Evolutionary conservation across 1,284 basidiomycete genomes (phyloP).

Genomic region (Anthracocystis panici-leucophaei): DNA sequence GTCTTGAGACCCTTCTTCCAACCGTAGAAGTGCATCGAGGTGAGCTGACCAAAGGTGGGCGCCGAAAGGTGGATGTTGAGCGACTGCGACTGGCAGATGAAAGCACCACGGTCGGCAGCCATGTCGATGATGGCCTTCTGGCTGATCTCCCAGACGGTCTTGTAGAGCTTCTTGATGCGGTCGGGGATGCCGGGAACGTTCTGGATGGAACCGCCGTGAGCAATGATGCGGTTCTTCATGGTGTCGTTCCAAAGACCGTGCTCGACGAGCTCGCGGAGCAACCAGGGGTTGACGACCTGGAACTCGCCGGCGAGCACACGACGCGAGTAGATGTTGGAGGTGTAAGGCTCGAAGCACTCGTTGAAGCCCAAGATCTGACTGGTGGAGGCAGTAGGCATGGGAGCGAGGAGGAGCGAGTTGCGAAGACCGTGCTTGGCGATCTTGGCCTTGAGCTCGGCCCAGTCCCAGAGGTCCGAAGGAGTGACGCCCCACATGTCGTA

Average conservation of each 20-base stretch:
- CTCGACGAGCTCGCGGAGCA: conserved; percentile 95
- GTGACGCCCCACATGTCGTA: conserved; percentile 95
- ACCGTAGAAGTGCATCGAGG: conserved; percentile 97
- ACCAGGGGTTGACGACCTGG: conserved; percentile 99
- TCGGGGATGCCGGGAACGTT: conserved; percentile 69
- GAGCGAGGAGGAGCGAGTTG: conserved; percentile 93
- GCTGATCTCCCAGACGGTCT: conserved; percentile 99
- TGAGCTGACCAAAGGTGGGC: conserved; percentile 90
- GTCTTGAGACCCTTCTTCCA: conserved; percentile 99
- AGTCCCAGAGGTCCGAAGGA: conserved; percentile 95
- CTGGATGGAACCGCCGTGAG: conserved; percentile 92
- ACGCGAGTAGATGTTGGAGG: conserved; percentile 97
- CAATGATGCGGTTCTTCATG: conserved; percentile 99
- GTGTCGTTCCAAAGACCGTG: conserved; percentile 95
- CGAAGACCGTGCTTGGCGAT: conserved; percentile 87
- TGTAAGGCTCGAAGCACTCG: conserved; percentile 98
- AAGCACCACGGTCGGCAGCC: conserved; percentile 97
- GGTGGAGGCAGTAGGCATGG: conserved; percentile 99
- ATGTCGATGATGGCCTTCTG: conserved; percentile 99
- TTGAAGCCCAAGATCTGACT: conserved; percentile 99
- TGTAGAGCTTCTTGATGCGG: conserved; percentile 84
- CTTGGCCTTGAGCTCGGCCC: conserved; percentile 87
- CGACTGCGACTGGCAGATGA: conserved; percentile 87
- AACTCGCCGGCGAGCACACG: conserved; percentile 99
- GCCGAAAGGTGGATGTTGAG: conserved; percentile 93